Evolutionary conservation across 2,329 filamentous ascomycete species (phyloP).

Genomic region (Epichloe gansuensis): DNA sequence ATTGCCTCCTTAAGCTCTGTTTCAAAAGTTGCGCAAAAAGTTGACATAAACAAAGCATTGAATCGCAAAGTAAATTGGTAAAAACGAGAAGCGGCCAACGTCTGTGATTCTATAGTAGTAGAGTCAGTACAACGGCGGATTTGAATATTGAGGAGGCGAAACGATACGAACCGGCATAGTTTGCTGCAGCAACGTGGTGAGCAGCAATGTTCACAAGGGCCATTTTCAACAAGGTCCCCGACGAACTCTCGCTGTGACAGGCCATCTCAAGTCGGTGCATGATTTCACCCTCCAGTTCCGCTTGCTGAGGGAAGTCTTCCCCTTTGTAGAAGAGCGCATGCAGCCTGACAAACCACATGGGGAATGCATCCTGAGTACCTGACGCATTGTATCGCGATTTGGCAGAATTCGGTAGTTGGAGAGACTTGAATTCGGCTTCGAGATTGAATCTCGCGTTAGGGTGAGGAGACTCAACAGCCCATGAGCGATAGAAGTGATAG

Average conservation of each 20-base stretch:
- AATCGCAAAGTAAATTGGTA: conserved; percentile 59
- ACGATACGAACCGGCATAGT: conserved; percentile 20
- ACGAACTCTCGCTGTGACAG: conserved; percentile 53
- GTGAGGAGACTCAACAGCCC: conserved; percentile 62
- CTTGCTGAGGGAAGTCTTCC: conserved; percentile 57
- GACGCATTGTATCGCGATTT: conserved; percentile 26
- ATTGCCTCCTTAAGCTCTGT: conserved; percentile 43
- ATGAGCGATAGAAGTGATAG: conserved; percentile 79
- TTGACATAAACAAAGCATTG: conserved; percentile 65
- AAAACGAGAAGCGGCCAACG: conserved; percentile 30
- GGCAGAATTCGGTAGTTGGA: conserved; percentile 27
- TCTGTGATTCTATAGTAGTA: conserved; percentile 30
- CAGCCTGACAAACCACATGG: conserved; percentile 72
- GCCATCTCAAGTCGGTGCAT: conserved; percentile 63
- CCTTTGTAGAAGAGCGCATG: conserved; percentile 78
- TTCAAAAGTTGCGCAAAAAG: conserved; percentile 56
- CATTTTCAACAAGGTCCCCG: conserved; percentile 61
- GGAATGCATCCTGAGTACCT: conserved; percentile 49
- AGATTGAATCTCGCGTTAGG: conserved; percentile 65
- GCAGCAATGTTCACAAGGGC: conserved; percentile 77
- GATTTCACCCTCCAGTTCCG: conserved; percentile 77
- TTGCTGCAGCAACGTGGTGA: conserved; percentile 50
- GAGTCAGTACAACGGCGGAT: not conserved
- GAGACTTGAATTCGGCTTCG: conserved; percentile 57
- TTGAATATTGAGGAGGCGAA: not conserved